Base-by-base conservation (phyloP, 2,329 filamentous ascomycete species). In the Botrytis porri region DNA sequence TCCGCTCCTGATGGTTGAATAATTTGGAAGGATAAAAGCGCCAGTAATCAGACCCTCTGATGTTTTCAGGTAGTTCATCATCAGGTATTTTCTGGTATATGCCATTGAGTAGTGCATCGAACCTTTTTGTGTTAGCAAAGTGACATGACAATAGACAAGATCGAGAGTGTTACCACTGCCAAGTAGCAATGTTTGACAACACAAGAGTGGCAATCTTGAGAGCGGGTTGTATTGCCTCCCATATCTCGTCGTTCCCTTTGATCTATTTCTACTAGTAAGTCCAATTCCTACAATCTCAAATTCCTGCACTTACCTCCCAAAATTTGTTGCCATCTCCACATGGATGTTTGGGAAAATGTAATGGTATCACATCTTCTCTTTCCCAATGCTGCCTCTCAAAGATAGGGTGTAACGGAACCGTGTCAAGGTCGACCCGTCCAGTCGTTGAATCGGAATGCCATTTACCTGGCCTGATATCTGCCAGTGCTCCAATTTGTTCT, bases 231-330 rank as follows among this genome's bases (percentile, higher is more conserved):
- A 66, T 3, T 51, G 43, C 63, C 32, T 66, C 63, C 43, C 63
- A 66, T 51, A 51, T 66, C 29, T 66, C 43, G 8, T 66, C 43
- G 7, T 51, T 66, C 3, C 63, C 43, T 66, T 66, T 66, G 14
- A 66, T 35, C 43, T 66, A 66, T 7, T 51, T 37, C 32, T 14
- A 51, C 22, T 10, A 16, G 63, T 66, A 32, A 66, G 39, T 51
- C 16, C 32, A 16, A 18, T 51, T 25, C 7, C 16, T 51, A n/a
- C 32, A 37, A 29, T 7, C 4, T 7, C 12, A 37, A 5, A 18
- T 5, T 18, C 12, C 4, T n/a, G 9, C 22, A 6, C 25, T 66
- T 29, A 66, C 45, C 63, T 66, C 43, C 63, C 63, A 66, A 29
- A 37, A 25, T 29, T 54, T 66, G 22, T 66, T n/a, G 16, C 63